Percentiles rank a stretch among this genome's conserved stretches.
phyloP scores from a whole-genome alignment of 108 stramenopile genomes.

The Fragilaria crotonensis region DNA sequence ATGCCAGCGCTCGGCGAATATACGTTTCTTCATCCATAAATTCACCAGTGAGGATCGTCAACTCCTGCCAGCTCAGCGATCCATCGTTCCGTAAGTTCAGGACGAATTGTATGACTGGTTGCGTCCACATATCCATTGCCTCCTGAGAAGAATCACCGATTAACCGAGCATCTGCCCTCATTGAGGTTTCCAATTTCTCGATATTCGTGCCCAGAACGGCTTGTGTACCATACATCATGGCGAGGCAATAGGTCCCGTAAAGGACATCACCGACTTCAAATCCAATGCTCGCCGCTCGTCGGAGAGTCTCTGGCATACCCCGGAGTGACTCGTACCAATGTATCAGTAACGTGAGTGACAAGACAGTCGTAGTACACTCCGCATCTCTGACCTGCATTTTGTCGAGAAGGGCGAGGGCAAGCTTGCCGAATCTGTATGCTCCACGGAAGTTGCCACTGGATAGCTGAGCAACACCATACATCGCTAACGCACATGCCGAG shows the following conservation, averaged over 20 bases:
- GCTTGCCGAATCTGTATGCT: not conserved
- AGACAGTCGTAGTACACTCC: not conserved
- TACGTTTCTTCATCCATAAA: not conserved
- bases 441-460: not conserved
- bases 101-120: not conserved
- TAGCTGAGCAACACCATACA: not conserved
- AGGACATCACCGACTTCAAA: not conserved
- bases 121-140: not conserved
- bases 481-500: not conserved
- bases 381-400: not conserved
- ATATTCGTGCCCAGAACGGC: not conserved
- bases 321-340: not conserved
- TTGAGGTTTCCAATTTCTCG: not conserved
- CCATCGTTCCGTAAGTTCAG: not conserved
- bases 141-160: not conserved
- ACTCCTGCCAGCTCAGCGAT: not conserved
- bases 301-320: not conserved
- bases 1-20: not conserved
- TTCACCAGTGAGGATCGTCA: not conserved
- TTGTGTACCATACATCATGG: not conserved
- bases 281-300: not conserved
- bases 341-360: not conserved
- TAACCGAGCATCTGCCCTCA: not conserved
- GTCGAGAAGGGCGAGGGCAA: not conserved
- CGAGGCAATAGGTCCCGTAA: not conserved